Conservation (phyloP, 306 rosid genomes). For the Trichosanthes cucumerina region DNA sequence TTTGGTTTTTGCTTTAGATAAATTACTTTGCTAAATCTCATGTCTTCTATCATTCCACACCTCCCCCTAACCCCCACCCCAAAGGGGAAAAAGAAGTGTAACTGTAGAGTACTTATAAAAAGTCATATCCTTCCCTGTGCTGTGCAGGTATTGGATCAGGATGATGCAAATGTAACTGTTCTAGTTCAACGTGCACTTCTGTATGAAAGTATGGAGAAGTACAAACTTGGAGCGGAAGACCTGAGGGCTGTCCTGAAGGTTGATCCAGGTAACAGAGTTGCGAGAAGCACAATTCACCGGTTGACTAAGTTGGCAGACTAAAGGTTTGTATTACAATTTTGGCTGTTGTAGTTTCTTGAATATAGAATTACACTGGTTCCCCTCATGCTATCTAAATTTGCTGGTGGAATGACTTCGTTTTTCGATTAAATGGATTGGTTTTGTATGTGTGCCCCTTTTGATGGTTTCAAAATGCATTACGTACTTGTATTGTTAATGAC, state of each 20-base stretch:
- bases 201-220: constrained; percentile 97
- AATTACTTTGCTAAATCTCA: neutral
- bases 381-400: neutral
- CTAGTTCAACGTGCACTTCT: constrained; percentile 95
- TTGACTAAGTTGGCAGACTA: constrained; percentile 74
- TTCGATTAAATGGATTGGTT: neutral
- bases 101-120: neutral
- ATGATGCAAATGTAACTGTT: constrained; percentile 54
- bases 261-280: constrained; percentile 82
- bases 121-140: constrained; percentile 16
- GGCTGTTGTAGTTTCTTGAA: neutral
- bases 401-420: constrained; percentile 2
- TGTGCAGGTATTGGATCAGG: constrained; percentile 58
- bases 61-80: neutral
- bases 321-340: neutral
- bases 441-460: neutral
- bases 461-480: neutral
- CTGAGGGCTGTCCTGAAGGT: constrained; percentile 77
- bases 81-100: neutral
- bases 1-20: neutral
- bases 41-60: neutral
- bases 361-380: neutral
- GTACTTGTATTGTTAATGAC: neutral
- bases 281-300: constrained; percentile 93
- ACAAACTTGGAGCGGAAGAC: constrained; percentile 93